Base-by-base conservation (phyloP, 2,329 filamentous ascomycete species). In the Phialophora tarda region DNA sequence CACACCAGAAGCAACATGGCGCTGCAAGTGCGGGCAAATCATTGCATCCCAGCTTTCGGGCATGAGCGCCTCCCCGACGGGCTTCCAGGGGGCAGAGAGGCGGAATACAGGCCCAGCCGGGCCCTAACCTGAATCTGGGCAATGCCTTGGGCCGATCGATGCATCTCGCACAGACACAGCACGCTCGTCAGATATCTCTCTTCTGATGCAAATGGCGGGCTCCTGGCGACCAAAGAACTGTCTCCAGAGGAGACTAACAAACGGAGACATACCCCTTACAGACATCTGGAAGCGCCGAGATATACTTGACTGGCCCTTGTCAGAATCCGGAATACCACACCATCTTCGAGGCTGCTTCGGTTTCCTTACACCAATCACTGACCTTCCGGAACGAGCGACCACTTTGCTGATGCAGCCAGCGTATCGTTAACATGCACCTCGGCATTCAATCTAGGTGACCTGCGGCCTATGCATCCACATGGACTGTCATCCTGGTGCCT, bases 311-410 rank as follows among this genome's bases (percentile, higher is more conserved):
- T 21, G 17, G 21, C 17, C 44, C 44, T 48, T 48, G 44, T 48
- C 44, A 21, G 32, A 21, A 26, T 41, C 38, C 14, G 12, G 38
- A 17, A 41, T 17, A 17, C 14, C 14, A 41, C 38, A 5, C 14
- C 4, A 0, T 41, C 38, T 41, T 41, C 38, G 17, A 41, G 2
- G 17, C 5, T 23, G 17, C 24, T 30, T 32, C 21, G 26, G 14
- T 32, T 11, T 11, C 14, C 10, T 21, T 1, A 47, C 26, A 14
- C 57, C 57, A 59, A 59, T 30, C 41, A 50, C 2, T 32, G 24
- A 59, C 57, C 41, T 59, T 47, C 57, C 57, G 5, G 6, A 48
- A 59, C n/a, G 28, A 41, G 7, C 17, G 56, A 59, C 41, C 57
- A 21, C 30, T 50, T 32, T 28, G 47, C 34, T 47, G 23, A 48